Base-by-base conservation (phyloP, 2,329 filamentous ascomycete genomes). In the Pseudocercospora fuligena region DNA sequence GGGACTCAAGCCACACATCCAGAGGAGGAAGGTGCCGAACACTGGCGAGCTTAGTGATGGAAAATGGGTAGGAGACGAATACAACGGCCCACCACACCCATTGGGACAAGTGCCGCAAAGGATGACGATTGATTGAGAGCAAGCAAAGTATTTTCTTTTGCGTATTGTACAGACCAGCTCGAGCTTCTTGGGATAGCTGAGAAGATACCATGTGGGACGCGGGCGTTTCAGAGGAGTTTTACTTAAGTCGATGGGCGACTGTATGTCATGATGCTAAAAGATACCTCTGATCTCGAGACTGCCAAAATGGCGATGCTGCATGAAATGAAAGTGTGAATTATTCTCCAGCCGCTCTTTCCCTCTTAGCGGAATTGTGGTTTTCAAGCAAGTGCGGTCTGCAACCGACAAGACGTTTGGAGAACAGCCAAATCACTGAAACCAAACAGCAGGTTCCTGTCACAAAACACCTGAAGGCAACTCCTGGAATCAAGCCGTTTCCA, bases 1-100 rank as follows among this genome's bases (percentile, higher is more conserved):
- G 71, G 95, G 95, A 8, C 84, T 99, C 67, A 97, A 96, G 83
- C 89, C 89, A 9, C 94, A 98, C 78, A 87, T 99, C 66, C 85
- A 89, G 73, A 61, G 65, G 49, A 69, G 70, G 25, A 72, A 72
- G 57, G 66, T 72, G 14, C 66, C 68, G 3, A 70, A 70, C 21
- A 59, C 65, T 5, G 63, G 63, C 33, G 70, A 72, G 40, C 56
- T 72, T 43, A 59, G 59, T 3, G 63, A 63, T 27, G 67, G 70
- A 14, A 72, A 72, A 27, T 74, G 70, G 67, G 62, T 60, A 11
- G 67, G 64, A 53, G 67, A 73, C 29, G 71, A 71, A 27, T 70
- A 69, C 62, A 72, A 72, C 23, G 67, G 69, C 19, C 70, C 72
- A 61, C 70, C 69, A 12, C 74, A 77, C 69, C 73, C 72, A 19